phyloP scores from a whole-genome alignment of 192 early-diverging fungal genomes.

The Umbelopsis sp. region DNA sequence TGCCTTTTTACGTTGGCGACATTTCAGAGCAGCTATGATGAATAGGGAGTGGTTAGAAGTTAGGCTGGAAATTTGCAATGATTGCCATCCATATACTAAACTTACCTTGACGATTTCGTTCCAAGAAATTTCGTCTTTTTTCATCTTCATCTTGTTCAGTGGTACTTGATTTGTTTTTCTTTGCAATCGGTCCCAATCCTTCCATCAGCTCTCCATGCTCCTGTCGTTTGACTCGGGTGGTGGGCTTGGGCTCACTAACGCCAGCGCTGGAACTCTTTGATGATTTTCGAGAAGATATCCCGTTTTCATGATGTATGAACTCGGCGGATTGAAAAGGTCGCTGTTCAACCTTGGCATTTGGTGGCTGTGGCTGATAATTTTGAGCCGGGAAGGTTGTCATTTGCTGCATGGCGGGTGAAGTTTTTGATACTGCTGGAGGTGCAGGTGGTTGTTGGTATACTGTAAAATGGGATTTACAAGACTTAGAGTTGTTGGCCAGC shows the following conservation, averaged over 20 bases:
- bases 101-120: slow-evolving; percentile 85
- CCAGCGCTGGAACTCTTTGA: too few species aligned
- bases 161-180: background rate
- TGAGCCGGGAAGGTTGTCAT: background rate
- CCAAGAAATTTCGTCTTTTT: slow-evolving; percentile 83
- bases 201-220: slow-evolving; percentile 10
- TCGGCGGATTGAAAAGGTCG: slow-evolving; percentile 8
- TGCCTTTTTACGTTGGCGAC: slow-evolving; percentile 91
- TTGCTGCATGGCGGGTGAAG: background rate
- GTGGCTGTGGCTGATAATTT: background rate
- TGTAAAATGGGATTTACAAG: background rate
- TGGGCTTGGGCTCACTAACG: background rate
- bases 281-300: background rate
- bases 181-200: background rate
- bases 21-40: slow-evolving; percentile 80
- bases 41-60: background rate
- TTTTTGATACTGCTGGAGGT: background rate
- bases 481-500: too few species aligned
- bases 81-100: background rate
- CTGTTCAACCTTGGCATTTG: background rate
- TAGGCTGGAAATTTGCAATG: background rate
- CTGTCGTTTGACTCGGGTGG: slow-evolving; percentile 8
- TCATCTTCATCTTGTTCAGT: slow-evolving; percentile 56
- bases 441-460: slow-evolving; percentile 19
- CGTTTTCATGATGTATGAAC: slow-evolving; percentile 9